These are phyloP conservation scores for Zanthoxylum bungeanum DNA, from an alignment of 345 rosid species.

Conservation along the genomic window DNA sequence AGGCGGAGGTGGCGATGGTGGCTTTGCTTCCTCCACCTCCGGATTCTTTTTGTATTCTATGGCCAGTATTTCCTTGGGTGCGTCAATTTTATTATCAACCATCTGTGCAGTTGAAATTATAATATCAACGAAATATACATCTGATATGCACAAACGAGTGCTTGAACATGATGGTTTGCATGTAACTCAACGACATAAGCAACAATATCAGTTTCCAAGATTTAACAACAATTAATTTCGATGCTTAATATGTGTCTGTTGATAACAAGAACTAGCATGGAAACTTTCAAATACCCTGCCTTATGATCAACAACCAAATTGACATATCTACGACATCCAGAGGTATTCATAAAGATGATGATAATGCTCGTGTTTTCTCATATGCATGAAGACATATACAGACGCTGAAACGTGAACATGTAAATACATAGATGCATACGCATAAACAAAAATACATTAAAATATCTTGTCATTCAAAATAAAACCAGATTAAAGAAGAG, in stretches of 20 bases:
- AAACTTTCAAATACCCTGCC: neutral
- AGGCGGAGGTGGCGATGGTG: slow-evolving; percentile 50
- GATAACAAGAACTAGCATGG: no score
- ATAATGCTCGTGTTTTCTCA: neutral
- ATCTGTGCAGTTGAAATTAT: slow-evolving; percentile 19
- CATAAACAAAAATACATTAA: neutral
- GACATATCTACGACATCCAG: neutral
- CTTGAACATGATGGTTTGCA: neutral
- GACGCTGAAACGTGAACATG: neutral
- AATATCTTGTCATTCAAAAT: slow-evolving; percentile 4
- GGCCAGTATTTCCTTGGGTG: slow-evolving; percentile 77
- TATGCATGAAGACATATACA: neutral
- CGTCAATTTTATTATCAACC: slow-evolving; percentile 44
- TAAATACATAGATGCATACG: neutral
- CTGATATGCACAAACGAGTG: neutral
- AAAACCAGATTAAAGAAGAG: neutral
- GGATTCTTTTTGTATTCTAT: slow-evolving; percentile 62
- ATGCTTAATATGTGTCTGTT: neutral
- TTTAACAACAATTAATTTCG: neutral
- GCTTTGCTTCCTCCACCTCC: slow-evolving; percentile 46
- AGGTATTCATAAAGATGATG: neutral
- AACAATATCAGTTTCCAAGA: neutral
- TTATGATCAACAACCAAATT: neutral
- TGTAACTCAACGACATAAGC: neutral
- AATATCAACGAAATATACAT: neutral